These are phyloP conservation scores for Withania somnifera DNA, from an alignment of 305 asterid genomes.

Conservation along the genomic window DNA sequence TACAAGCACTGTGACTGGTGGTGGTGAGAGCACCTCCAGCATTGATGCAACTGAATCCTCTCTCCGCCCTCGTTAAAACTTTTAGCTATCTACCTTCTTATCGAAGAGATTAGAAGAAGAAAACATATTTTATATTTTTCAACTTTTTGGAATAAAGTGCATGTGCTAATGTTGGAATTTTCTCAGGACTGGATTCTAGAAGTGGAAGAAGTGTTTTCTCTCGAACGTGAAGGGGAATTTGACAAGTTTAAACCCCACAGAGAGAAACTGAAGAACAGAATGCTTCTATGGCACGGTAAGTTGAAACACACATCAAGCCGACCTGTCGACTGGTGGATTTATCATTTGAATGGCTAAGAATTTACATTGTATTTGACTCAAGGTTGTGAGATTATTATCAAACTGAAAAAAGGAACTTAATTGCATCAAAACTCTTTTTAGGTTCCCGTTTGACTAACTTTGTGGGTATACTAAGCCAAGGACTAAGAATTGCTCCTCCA, in stretches of 20 bases:
- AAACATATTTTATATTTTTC: neutral
- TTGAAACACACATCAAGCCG: slow-evolving; percentile 2
- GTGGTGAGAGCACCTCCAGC: neutral
- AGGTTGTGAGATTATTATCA: neutral
- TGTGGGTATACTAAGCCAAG: slow-evolving; percentile 95
- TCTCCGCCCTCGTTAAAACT: neutral
- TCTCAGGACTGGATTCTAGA: slow-evolving; percentile 88
- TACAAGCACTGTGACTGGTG: neutral
- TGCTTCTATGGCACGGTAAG: slow-evolving; percentile 99
- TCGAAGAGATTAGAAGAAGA: neutral
- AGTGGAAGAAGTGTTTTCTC: slow-evolving; percentile 85
- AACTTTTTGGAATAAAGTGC: neutral
- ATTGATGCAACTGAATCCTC: neutral
- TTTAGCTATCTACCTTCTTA: neutral
- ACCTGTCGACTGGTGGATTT: neutral
- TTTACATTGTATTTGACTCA: neutral
- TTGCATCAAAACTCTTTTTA: slow-evolving; percentile 16
- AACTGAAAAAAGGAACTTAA: neutral
- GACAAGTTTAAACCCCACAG: slow-evolving; percentile 69
- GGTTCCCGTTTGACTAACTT: slow-evolving; percentile 92
- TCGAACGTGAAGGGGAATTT: slow-evolving; percentile 76
- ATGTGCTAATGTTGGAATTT: slow-evolving; percentile 1
- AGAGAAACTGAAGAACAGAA: slow-evolving; percentile 69
- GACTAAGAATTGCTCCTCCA: slow-evolving; percentile 94
- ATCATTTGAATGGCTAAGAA: neutral